phyloP scores from a whole-genome alignment of 2,329 filamentous ascomycete species.

The Verticillium isaacii region DNA sequence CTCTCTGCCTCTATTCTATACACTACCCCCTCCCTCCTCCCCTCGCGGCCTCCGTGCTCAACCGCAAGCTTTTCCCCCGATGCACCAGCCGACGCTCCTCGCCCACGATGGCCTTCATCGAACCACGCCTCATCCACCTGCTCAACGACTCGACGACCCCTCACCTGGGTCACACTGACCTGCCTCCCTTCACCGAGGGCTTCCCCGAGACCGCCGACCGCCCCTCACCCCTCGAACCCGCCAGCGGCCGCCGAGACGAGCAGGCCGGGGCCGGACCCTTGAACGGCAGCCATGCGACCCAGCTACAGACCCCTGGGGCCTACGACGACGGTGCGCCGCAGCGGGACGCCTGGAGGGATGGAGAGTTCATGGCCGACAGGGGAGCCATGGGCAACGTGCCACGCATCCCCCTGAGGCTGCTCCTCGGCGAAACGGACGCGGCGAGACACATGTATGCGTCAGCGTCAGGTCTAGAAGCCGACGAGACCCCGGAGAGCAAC shows the following conservation, averaged over 20 bases:
- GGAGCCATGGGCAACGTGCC: conserved; percentile 3
- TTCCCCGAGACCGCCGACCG: conserved; percentile 38
- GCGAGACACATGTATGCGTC: neutral
- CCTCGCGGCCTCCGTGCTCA: conserved; percentile 9
- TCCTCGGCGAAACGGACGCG: conserved; percentile 29
- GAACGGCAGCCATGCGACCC: conserved; percentile 8
- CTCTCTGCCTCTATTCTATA: neutral
- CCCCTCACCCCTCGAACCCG: conserved; percentile 48
- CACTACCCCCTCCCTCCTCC: conserved; percentile 3
- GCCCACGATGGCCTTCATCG: conserved; percentile 58
- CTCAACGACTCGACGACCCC: conserved; percentile 53
- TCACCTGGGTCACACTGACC: conserved; percentile 43
- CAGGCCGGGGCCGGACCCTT: conserved; percentile 15
- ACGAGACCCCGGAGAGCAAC: conserved; percentile 34
- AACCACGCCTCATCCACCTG: conserved; percentile 62
- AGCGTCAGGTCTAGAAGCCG: conserved; percentile 7
- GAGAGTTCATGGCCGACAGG: conserved; percentile 3
- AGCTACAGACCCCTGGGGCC: neutral
- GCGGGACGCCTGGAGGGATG: conserved; percentile 8
- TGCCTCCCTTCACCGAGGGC: conserved; percentile 45
- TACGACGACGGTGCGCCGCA: neutral
- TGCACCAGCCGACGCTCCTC: conserved; percentile 9
- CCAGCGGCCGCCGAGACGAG: conserved; percentile 37
- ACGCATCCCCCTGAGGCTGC: conserved; percentile 28
- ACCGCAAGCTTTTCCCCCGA: neutral